phyloP scores from a whole-genome alignment of 2,329 filamentous ascomycete species.

The Rutstroemia sp. region DNA sequence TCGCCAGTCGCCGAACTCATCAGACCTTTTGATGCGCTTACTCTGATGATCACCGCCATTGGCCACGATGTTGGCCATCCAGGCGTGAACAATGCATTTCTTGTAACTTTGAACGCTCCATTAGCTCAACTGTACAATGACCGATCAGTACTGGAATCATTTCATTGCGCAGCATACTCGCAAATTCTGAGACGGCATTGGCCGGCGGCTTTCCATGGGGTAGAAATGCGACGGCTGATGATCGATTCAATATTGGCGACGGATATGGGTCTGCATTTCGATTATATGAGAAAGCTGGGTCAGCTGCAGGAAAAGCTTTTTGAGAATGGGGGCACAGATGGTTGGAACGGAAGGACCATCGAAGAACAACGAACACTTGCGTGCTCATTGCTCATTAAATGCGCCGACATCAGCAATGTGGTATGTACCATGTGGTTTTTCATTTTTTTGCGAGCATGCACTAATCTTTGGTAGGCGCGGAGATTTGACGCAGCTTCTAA shows the following conservation, averaged over 20 bases:
- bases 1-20: slow-evolving; percentile 69
- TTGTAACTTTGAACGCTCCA: slow-evolving; percentile 85
- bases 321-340: slow-evolving; percentile 56
- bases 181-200: slow-evolving; percentile 91
- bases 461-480: slow-evolving; percentile 54
- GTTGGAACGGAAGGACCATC: slow-evolving; percentile 68
- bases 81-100: slow-evolving; percentile 95
- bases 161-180: slow-evolving; percentile 94
- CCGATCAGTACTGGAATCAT: slow-evolving; percentile 91
- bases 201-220: slow-evolving; percentile 73
- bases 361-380: slow-evolving; percentile 72
- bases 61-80: slow-evolving; percentile 97
- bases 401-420: slow-evolving; percentile 97
- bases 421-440: slow-evolving; percentile 45
- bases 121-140: slow-evolving; percentile 96
- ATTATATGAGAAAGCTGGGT: slow-evolving; percentile 88
- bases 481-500: slow-evolving; percentile 73
- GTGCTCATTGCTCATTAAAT: slow-evolving; percentile 95
- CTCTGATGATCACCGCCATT: slow-evolving; percentile 88
- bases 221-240: slow-evolving; percentile 78
- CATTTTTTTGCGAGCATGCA: slow-evolving; percentile 19
- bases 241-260: slow-evolving; percentile 97
- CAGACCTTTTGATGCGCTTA: slow-evolving; percentile 81
- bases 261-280: slow-evolving; percentile 95
- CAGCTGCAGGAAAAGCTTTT: slow-evolving; percentile 72